A percentile compares a stretch with the other conserved stretches of the same genome.
Conservation (phyloP, 2,329 filamentous ascomycete species). For the Ceratocystis colombiana region DNA sequence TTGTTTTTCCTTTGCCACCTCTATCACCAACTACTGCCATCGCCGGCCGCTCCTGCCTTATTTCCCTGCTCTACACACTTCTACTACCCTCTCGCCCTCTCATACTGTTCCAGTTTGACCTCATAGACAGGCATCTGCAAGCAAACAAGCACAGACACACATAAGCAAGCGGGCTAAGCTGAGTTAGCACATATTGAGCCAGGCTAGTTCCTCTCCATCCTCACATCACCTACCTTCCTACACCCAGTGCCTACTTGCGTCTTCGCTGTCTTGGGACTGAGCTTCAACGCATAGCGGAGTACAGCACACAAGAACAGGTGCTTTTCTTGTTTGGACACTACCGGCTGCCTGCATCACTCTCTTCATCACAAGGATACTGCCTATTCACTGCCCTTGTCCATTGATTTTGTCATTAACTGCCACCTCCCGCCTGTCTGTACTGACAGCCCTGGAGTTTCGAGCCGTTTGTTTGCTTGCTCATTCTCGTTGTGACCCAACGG, state of each 20-base stretch:
- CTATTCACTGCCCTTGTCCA: conserved; percentile 12
- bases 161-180: conserved; percentile 4
- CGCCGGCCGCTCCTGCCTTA: neutral
- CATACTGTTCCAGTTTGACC: neutral
- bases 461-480: conserved; percentile 8
- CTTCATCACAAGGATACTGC: conserved; percentile 4
- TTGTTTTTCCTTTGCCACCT: conserved; percentile 8
- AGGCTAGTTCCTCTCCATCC: conserved; percentile 7
- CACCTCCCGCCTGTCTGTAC: conserved; percentile 5
- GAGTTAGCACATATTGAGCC: conserved; percentile 9
- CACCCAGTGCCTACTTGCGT: neutral
- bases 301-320: neutral
- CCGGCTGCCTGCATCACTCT: conserved; percentile 8
- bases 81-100: neutral
- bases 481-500: neutral
- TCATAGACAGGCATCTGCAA: conserved; percentile 10
- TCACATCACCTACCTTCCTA: no score
- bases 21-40: neutral
- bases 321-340: neutral
- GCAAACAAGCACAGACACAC: conserved; percentile 11
- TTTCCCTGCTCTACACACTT: conserved; percentile 1
- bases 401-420: conserved; percentile 9
- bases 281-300: neutral
- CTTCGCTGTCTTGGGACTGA: conserved; percentile 5
- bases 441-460: conserved; percentile 7